Conservation (phyloP, 495 filamentous ascomycete species). For the Daldinia childiae region DNA sequence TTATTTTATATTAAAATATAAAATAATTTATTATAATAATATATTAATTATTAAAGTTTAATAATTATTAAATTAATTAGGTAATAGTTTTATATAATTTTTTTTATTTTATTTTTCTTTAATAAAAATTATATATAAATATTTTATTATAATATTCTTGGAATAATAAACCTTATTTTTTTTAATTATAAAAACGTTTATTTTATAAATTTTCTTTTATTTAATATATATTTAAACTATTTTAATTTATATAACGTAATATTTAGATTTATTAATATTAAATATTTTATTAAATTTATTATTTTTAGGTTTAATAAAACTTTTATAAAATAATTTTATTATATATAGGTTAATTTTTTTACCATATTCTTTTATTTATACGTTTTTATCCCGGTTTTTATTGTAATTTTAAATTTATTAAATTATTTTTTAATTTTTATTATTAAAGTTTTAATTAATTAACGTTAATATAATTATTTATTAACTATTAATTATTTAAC, state of each 20-base stretch:
- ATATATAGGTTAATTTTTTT: background rate
- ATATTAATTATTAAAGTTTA: background rate
- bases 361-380: background rate
- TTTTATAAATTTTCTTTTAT: background rate
- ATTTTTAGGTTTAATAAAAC: background rate
- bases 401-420: background rate
- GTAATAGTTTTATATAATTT: background rate
- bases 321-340: background rate
- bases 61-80: background rate
- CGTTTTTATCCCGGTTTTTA: background rate
- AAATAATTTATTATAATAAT: background rate
- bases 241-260: background rate
- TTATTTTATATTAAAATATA: background rate
- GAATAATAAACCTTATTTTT: background rate
- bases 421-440: background rate
- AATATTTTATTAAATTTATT: background rate
- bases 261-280: background rate
- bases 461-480: background rate
- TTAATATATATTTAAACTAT: background rate
- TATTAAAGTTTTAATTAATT: background rate
- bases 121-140: background rate
- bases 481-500: background rate
- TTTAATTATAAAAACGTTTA: background rate
- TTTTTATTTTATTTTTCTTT: background rate
- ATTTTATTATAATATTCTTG: background rate